Conservation (phyloP, 129 eudicot species). For the Saposhnikovia divaricata region DNA sequence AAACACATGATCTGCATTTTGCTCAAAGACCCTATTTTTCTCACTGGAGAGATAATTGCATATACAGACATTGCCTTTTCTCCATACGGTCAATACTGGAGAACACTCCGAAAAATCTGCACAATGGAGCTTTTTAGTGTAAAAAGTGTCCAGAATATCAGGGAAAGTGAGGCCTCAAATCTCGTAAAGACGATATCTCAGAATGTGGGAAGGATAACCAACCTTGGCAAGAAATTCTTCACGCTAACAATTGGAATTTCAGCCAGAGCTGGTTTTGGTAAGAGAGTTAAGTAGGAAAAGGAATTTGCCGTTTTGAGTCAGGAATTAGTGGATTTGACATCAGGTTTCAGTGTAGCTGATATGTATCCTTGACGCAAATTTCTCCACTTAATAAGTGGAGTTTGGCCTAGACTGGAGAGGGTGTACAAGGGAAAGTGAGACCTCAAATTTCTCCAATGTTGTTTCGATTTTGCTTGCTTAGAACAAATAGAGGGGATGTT, state of each 20-base stretch:
- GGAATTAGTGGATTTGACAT: constrained; percentile 13
- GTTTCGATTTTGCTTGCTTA: too few species aligned
- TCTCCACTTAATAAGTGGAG: constrained; percentile 14
- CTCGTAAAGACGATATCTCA: constrained; percentile 1
- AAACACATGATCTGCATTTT: constrained; percentile 8
- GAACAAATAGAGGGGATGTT: too few species aligned
- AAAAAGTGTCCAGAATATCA: constrained; percentile 17
- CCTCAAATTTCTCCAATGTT: too few species aligned
- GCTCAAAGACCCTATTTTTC: constrained; percentile 16
- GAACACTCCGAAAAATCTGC: constrained; percentile 23
- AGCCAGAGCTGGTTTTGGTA: constrained; percentile 27
- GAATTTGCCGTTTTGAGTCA: background rate
- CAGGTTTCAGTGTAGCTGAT: constrained; percentile 25
- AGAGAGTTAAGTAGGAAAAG: constrained; percentile 8
- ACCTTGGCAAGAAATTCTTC: constrained; percentile 17
- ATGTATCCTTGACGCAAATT: constrained; percentile 26
- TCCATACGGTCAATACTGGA: constrained; percentile 30
- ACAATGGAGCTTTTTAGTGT: constrained; percentile 21
- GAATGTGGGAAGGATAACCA: constrained; percentile 3
- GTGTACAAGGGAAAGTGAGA: constrained; percentile 12
- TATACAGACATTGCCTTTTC: constrained; percentile 19
- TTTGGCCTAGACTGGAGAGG: constrained; percentile 8
- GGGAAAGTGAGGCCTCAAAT: constrained; percentile 19
- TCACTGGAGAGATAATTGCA: background rate
- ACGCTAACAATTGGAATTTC: constrained; percentile 16